A percentile compares a stretch with the other conserved stretches of the same genome.
These are phyloP conservation scores for Colletotrichum orchidophilum DNA, from an alignment of 2,329 filamentous ascomycete species.

Conservation along the genomic window DNA sequence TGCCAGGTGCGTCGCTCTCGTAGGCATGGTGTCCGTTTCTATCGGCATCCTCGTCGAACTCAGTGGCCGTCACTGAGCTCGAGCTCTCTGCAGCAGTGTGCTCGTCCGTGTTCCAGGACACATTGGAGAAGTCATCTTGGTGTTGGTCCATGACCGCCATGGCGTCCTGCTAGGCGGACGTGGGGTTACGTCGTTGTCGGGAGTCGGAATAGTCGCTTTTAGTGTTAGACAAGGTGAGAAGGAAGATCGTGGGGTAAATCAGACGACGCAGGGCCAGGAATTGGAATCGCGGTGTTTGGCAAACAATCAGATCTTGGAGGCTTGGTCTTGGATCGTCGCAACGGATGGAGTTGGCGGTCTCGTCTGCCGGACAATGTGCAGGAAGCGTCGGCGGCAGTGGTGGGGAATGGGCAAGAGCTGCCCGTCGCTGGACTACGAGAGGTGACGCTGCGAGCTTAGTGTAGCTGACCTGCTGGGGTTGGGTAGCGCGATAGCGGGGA, in stretches of 20 bases:
- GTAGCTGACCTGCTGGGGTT: conserved; percentile 23
- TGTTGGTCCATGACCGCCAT: conserved; percentile 61
- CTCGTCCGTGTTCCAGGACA: conserved; percentile 79
- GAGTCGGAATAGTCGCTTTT: background rate
- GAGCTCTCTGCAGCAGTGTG: conserved; percentile 34
- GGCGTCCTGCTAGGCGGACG: conserved; percentile 31
- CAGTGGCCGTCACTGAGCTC: conserved; percentile 41
- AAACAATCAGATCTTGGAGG: background rate
- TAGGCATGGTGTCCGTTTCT: conserved; percentile 51
- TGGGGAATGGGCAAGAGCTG: conserved; percentile 30
- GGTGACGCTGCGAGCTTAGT: conserved; percentile 29
- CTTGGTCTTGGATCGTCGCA: conserved; percentile 14
- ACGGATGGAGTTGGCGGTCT: conserved; percentile 18
- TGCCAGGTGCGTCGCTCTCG: conserved; percentile 63
- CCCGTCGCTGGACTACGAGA: conserved; percentile 21
- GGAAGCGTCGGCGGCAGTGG: conserved; percentile 31
- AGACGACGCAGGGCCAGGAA: background rate
- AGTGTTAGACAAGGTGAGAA: background rate
- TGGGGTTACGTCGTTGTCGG: conserved; percentile 32
- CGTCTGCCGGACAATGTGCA: conserved; percentile 22
- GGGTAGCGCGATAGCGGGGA: conserved; percentile 25
- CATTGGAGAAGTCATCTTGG: conserved; percentile 79
- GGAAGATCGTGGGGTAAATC: background rate
- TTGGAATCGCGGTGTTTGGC: background rate
- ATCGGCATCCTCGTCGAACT: conserved; percentile 29